Conservation (phyloP, 2,329 filamentous ascomycete species). For the Ophiostoma triangulosporum region DNA sequence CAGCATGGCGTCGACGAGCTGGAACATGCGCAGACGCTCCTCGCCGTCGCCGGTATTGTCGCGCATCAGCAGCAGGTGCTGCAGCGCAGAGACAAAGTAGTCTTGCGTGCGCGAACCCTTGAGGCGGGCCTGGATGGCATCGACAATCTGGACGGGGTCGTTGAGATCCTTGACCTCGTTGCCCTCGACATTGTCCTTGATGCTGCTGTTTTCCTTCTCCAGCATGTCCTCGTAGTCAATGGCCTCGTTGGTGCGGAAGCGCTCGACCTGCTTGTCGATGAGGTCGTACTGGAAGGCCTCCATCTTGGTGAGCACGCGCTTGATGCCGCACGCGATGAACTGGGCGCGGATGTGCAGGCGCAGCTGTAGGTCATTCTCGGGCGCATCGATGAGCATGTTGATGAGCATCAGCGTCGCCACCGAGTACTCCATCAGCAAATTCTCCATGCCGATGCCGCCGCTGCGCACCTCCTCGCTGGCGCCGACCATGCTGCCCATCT, state of each 20-base stretch:
- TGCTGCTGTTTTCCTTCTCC: slow-evolving; percentile 78
- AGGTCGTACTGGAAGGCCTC: slow-evolving; percentile 96
- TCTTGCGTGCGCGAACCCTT: slow-evolving; percentile 77
- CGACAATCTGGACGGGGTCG: slow-evolving; percentile 84
- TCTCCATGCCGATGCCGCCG: slow-evolving; percentile 96
- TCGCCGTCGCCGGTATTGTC: slow-evolving; percentile 66
- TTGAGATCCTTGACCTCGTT: slow-evolving; percentile 75
- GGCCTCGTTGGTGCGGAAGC: slow-evolving; percentile 83
- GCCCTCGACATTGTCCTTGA: slow-evolving; percentile 74
- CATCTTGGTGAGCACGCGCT: slow-evolving; percentile 91
- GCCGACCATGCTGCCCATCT: slow-evolving; percentile 96
- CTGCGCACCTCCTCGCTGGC: slow-evolving; percentile 93
- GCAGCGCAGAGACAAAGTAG: slow-evolving; percentile 90
- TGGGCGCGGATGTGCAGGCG: slow-evolving; percentile 91
- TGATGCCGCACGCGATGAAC: slow-evolving; percentile 91
- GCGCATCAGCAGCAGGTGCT: slow-evolving; percentile 84
- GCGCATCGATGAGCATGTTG: slow-evolving; percentile 92
- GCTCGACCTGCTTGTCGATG: slow-evolving; percentile 95
- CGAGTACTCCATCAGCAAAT: slow-evolving; percentile 96
- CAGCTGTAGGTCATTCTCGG: slow-evolving; percentile 76
- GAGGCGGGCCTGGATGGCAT: slow-evolving; percentile 79
- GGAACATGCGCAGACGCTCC: slow-evolving; percentile 88
- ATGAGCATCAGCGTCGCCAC: slow-evolving; percentile 87
- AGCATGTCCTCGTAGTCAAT: slow-evolving; percentile 98
- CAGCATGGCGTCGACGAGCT: slow-evolving; percentile 96